phyloP scores from a whole-genome alignment of 2,329 filamentous ascomycete genomes.

The Aschersonia sp. region DNA sequence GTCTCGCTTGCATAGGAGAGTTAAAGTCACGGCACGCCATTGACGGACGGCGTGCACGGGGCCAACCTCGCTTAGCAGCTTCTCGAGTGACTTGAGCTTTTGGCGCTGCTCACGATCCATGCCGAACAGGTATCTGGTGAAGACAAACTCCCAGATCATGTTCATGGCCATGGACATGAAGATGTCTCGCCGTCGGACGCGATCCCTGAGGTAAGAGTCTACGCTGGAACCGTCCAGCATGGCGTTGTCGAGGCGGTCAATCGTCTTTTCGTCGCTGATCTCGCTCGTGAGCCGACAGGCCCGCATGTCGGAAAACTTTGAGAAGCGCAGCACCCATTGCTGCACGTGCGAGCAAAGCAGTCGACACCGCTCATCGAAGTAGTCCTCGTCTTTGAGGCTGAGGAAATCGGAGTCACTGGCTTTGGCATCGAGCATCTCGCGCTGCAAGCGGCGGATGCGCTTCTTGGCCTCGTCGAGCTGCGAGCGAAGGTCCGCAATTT shows the following conservation, averaged over 20 bases:
- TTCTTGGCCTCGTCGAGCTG: conserved; percentile 63
- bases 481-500: conserved; percentile 63
- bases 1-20: conserved; percentile 66
- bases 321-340: conserved; percentile 96
- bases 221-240: conserved; percentile 91
- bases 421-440: conserved; percentile 42
- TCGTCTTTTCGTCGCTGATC: conserved; percentile 82
- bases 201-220: conserved; percentile 74
- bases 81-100: conserved; percentile 92
- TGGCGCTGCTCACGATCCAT: conserved; percentile 97
- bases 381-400: conserved; percentile 72
- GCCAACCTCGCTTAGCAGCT: conserved; percentile 77
- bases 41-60: conserved; percentile 81
- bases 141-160: conserved; percentile 98
- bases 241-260: conserved; percentile 86
- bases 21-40: conserved; percentile 93
- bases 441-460: conserved; percentile 37
- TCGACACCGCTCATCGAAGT: conserved; percentile 89
- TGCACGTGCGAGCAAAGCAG: conserved; percentile 92
- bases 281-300: conserved; percentile 72
- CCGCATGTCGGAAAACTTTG: conserved; percentile 89
- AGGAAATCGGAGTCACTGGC: conserved; percentile 60
- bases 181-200: conserved; percentile 77
- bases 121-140: conserved; percentile 93
- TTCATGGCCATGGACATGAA: conserved; percentile 99